Evolutionary conservation across 2,329 filamentous ascomycete species (phyloP).

Genomic region (Colletotrichum musicola): DNA sequence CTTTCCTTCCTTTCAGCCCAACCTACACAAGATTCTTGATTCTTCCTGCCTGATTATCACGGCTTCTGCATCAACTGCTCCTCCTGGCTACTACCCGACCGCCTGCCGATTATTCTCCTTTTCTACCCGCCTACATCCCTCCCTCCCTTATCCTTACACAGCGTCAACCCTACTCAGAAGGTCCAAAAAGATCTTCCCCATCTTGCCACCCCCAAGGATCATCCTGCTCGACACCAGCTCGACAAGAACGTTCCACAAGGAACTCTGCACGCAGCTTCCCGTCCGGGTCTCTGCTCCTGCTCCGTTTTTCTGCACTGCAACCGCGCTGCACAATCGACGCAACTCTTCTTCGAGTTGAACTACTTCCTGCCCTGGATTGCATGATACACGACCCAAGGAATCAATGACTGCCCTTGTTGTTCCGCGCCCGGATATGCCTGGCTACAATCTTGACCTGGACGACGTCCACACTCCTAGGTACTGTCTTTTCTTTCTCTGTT

Average conservation of each 20-base stretch:
- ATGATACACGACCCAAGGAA: constrained; percentile 52
- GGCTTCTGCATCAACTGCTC: constrained; percentile 40
- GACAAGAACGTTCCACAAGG: constrained; percentile 24
- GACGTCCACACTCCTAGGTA: constrained; percentile 74
- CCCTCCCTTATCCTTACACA: constrained; percentile 36
- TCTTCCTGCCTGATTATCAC: constrained; percentile 43
- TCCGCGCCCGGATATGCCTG: constrained; percentile 65
- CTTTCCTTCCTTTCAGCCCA: constrained; percentile 53
- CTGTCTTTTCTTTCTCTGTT: constrained; percentile 64
- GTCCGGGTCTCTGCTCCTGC: constrained; percentile 25
- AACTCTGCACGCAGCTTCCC: constrained; percentile 33
- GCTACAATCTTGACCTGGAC: constrained; percentile 69
- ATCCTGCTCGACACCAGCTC: constrained; percentile 33
- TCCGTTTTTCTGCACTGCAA: constrained; percentile 12
- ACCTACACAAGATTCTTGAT: constrained; percentile 39
- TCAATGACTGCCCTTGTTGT: constrained; percentile 64
- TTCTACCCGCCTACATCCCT: constrained; percentile 38
- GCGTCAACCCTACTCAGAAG: constrained; percentile 33
- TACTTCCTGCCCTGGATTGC: constrained; percentile 36
- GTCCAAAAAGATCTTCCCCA: constrained; percentile 38
- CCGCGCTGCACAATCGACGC: constrained; percentile 15
- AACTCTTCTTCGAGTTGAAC: constrained; percentile 37
- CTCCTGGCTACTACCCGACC: constrained; percentile 39
- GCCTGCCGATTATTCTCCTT: constrained; percentile 30
- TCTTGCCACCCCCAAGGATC: constrained; percentile 40